Conservation (phyloP, 2,329 filamentous ascomycete species). For the Byssothecium circinans region DNA sequence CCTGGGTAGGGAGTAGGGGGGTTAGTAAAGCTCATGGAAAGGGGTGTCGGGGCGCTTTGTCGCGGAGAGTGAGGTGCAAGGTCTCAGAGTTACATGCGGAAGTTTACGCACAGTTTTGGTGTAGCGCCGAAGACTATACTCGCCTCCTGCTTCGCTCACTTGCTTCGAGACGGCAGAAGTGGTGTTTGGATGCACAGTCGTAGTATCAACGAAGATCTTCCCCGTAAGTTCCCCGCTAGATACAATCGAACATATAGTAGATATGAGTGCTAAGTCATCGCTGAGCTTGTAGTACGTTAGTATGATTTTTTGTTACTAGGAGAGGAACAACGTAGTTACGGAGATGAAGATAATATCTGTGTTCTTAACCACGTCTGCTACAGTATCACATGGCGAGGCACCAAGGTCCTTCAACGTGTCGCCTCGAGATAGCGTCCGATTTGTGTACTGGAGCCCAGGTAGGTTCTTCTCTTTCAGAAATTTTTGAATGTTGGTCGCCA, state of each 20-base stretch:
- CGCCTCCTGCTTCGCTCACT: constrained; percentile 31
- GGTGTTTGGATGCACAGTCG: constrained; percentile 54
- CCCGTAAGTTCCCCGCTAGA: constrained; percentile 20
- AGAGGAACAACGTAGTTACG: constrained; percentile 30
- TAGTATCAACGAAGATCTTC: constrained; percentile 55
- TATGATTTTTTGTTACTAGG: background rate
- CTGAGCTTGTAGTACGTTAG: constrained; percentile 31
- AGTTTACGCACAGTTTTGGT: too few relatives aligned
- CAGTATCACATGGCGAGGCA: constrained; percentile 17
- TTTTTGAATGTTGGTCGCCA: constrained; percentile 55
- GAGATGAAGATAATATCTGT: constrained; percentile 37
- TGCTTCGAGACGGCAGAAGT: constrained; percentile 32
- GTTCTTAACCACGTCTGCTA: constrained; percentile 20
- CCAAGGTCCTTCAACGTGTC: constrained; percentile 31
- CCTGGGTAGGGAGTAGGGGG: constrained; percentile 53
- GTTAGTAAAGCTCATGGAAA: too few relatives aligned
- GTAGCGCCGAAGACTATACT: constrained; percentile 56
- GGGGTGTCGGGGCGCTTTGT: constrained; percentile 38
- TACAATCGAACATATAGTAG: constrained; percentile 33
- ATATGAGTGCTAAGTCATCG: constrained; percentile 46
- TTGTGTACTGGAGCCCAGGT: constrained; percentile 46
- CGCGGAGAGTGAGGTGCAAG: constrained; percentile 53
- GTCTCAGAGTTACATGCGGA: too few relatives aligned
- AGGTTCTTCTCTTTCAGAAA: constrained; percentile 32
- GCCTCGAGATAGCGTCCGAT: constrained; percentile 54